phyloP scores from a whole-genome alignment of 2,329 filamentous ascomycete genomes.

The Ophiostoma quercus region DNA sequence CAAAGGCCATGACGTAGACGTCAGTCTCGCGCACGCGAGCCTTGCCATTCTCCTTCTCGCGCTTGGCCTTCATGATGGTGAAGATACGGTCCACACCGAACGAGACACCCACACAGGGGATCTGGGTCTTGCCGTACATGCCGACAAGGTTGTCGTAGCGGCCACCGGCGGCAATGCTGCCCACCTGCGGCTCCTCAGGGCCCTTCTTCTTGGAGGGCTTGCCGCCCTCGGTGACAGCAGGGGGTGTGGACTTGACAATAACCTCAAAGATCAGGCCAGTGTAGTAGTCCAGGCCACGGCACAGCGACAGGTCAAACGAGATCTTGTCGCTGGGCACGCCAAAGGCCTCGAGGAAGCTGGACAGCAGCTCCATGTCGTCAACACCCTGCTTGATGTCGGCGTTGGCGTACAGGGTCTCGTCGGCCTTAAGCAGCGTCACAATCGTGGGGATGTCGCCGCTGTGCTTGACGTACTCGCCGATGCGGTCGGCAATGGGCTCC shows the following conservation, averaged over 20 bases:
- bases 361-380: slow-evolving; percentile 72
- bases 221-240: slow-evolving; percentile 29
- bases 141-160: slow-evolving; percentile 90
- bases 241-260: slow-evolving; percentile 34
- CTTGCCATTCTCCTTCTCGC: slow-evolving; percentile 42
- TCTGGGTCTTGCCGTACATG: slow-evolving; percentile 84
- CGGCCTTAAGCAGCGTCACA: slow-evolving; percentile 61
- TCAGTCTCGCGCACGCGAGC: slow-evolving; percentile 72
- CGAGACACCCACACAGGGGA: slow-evolving; percentile 86
- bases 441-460: slow-evolving; percentile 50
- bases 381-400: slow-evolving; percentile 72
- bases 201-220: slow-evolving; percentile 28
- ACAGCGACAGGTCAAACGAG: slow-evolving; percentile 85
- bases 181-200: slow-evolving; percentile 50
- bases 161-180: slow-evolving; percentile 82
- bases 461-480: slow-evolving; percentile 68
- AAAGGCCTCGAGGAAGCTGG: slow-evolving; percentile 76
- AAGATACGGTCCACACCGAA: slow-evolving; percentile 96
- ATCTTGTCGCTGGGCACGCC: slow-evolving; percentile 61
- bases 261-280: slow-evolving; percentile 89
- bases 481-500: slow-evolving; percentile 72
- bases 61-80: slow-evolving; percentile 76
- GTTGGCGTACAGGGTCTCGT: slow-evolving; percentile 65
- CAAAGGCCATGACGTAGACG: slow-evolving; percentile 92
- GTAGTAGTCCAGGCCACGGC: slow-evolving; percentile 56